phyloP scores from a whole-genome alignment of 257 asterid genomes.

The Solanum chmielewskii region DNA sequence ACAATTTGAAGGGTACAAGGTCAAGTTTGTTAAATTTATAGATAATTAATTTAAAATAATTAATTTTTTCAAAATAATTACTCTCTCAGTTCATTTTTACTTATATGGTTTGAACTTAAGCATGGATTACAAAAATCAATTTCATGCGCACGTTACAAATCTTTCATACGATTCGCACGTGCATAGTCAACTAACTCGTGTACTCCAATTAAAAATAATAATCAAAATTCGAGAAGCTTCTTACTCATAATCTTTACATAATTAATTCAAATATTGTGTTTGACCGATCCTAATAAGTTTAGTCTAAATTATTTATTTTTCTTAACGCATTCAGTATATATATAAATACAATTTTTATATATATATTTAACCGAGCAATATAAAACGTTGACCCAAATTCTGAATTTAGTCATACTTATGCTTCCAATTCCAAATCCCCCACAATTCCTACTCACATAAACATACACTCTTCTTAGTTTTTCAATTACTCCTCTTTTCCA shows the following conservation, averaged over 20 bases:
- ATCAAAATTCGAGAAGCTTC: background rate
- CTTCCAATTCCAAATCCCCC: background rate
- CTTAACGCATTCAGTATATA: background rate
- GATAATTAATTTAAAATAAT: background rate
- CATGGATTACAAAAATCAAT: too few species aligned
- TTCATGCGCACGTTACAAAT: too few species aligned
- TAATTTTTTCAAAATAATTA: background rate
- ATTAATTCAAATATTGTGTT: background rate
- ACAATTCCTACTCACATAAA: background rate
- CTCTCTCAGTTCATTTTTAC: background rate
- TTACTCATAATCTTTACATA: too few species aligned
- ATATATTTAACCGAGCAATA: background rate
- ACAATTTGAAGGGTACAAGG: background rate
- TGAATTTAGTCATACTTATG: background rate
- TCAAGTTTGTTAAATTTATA: background rate
- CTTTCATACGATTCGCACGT: too few species aligned
- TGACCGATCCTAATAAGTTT: background rate
- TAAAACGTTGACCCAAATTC: background rate
- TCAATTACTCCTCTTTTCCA: slow-evolving; percentile 1
- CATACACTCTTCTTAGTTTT: background rate
- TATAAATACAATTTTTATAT: background rate
- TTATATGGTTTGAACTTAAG: background rate
- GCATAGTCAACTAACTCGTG: background rate
- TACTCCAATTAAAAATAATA: background rate
- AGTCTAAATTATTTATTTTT: background rate